Conservation (phyloP, 192 early-diverging fungal genomes). For the Phycomyces blakesleeanus region DNA sequence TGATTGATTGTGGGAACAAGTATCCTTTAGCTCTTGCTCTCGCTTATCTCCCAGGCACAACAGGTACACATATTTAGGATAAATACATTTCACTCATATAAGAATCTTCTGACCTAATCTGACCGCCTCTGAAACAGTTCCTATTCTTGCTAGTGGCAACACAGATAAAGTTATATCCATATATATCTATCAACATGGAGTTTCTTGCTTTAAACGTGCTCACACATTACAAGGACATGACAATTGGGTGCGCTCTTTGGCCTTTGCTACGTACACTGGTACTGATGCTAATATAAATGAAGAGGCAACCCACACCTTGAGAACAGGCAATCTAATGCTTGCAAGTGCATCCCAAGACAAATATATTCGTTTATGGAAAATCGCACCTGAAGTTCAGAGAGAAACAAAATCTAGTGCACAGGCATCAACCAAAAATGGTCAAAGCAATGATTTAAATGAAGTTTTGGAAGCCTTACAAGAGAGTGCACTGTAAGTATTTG, state of each 20-base stretch:
- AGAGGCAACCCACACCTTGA: slow-evolving; percentile 36
- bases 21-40: slow-evolving; percentile 69
- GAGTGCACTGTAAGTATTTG: slow-evolving; percentile 31
- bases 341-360: slow-evolving; percentile 90
- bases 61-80: slow-evolving; percentile 39
- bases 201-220: slow-evolving; percentile 54
- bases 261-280: slow-evolving; percentile 62
- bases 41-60: slow-evolving; percentile 60
- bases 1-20: slow-evolving; percentile 58
- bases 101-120: too few relatives aligned
- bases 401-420: background rate
- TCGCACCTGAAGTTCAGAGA: slow-evolving; percentile 37
- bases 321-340: slow-evolving; percentile 77
- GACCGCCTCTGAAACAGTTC: slow-evolving; percentile 35
- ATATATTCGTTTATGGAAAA: slow-evolving; percentile 89
- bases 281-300: slow-evolving; percentile 8
- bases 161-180: slow-evolving; percentile 76
- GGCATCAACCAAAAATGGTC: background rate
- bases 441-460: slow-evolving; percentile 26
- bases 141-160: slow-evolving; percentile 77
- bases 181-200: slow-evolving; percentile 44
- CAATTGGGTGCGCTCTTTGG: slow-evolving; percentile 86
- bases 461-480: slow-evolving; percentile 42
- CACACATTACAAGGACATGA: slow-evolving; percentile 82
- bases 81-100: too few relatives aligned